A percentile compares a stretch with the other conserved stretches of the same genome.
Conservation (phyloP, 495 filamentous ascomycete species). For the Aspergillus cavernicola region DNA sequence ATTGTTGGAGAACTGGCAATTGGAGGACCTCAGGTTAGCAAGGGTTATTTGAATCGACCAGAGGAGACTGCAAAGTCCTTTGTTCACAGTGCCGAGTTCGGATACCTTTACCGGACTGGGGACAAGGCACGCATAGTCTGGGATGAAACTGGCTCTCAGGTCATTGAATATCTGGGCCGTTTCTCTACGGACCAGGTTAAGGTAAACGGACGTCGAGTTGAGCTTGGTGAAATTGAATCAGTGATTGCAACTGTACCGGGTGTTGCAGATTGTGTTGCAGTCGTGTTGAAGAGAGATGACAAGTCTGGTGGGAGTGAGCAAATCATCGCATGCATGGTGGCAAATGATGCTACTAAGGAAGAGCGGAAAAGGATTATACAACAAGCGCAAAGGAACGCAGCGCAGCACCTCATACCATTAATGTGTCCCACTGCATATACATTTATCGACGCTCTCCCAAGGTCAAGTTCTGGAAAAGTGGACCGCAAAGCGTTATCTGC, state of each 20-base stretch:
- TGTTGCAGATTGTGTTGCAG: slow-evolving; percentile 19
- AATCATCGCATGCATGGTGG: slow-evolving; percentile 24
- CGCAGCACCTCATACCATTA: slow-evolving; percentile 18
- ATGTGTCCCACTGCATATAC: slow-evolving; percentile 21
- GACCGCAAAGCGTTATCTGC: slow-evolving; percentile 23
- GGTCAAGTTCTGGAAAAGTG: slow-evolving; percentile 26
- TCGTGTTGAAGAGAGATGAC: slow-evolving; percentile 17
- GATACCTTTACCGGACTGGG: slow-evolving; percentile 66
- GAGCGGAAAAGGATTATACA: slow-evolving; percentile 29
- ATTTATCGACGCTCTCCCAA: slow-evolving; percentile 20
- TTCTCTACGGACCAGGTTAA: slow-evolving; percentile 80
- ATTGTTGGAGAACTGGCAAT: slow-evolving; percentile 43
- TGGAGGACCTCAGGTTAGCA: slow-evolving; percentile 43
- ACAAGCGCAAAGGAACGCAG: slow-evolving; percentile 42
- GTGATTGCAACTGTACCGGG: slow-evolving; percentile 17
- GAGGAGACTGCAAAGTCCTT: slow-evolving; percentile 36
- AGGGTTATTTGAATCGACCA: slow-evolving; percentile 45
- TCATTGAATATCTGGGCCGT: slow-evolving; percentile 61
- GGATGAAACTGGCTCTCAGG: slow-evolving; percentile 35
- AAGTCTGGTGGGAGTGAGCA: slow-evolving; percentile 19
- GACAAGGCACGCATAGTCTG: slow-evolving; percentile 58
- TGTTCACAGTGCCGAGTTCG: slow-evolving; percentile 32
- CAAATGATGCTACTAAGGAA: slow-evolving; percentile 16
- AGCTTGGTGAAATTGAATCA: slow-evolving; percentile 80
- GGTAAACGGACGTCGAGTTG: slow-evolving; percentile 84